Evolutionary conservation across 2,329 filamentous ascomycete genomes (phyloP).

Genomic region (Aspergillus nomiae): DNA sequence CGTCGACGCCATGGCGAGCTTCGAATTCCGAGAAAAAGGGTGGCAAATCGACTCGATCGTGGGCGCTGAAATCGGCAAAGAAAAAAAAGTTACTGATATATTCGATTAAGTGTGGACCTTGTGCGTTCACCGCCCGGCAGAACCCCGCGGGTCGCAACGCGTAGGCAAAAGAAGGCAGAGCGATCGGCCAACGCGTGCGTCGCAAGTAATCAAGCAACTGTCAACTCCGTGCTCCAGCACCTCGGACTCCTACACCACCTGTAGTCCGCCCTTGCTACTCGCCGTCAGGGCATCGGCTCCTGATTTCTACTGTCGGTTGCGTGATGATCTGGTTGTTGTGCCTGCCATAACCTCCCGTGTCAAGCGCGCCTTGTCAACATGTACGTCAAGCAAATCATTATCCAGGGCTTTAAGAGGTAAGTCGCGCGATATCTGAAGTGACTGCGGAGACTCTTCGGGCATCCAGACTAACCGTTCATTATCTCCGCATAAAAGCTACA

Average conservation of each 20-base stretch:
- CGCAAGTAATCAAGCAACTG: constrained; percentile 14
- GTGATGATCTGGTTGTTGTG: constrained; percentile 33
- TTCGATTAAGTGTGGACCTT: constrained; percentile 19
- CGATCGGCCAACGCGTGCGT: constrained; percentile 25
- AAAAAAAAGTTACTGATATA: constrained; percentile 14
- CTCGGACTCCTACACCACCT: constrained; percentile 1
- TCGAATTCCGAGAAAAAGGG: constrained; percentile 1
- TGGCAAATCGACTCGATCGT: constrained; percentile 7
- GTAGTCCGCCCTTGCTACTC: background rate
- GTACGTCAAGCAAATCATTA: constrained; percentile 99
- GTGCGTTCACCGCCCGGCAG: constrained; percentile 37
- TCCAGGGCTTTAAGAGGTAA: constrained; percentile 99
- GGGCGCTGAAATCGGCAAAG: constrained; percentile 12
- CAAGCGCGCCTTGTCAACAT: constrained; percentile 55
- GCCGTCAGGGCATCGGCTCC: constrained; percentile 1
- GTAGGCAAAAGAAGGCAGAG: constrained; percentile 12
- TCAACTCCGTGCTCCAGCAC: constrained; percentile 1
- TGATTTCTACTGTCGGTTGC: constrained; percentile 19
- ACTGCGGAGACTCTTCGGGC: too few relatives aligned
- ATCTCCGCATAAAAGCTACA: constrained; percentile 68
- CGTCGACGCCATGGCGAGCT: constrained; percentile 28
- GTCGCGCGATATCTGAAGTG: constrained; percentile 20
- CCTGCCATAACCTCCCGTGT: constrained; percentile 28
- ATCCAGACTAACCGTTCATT: background rate
- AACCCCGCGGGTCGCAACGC: constrained; percentile 35